Evolutionary conservation across 257 asterid genomes (phyloP), one percentile per base, ranked within the genome.

Genomic region (Verbena officinalis): DNA sequence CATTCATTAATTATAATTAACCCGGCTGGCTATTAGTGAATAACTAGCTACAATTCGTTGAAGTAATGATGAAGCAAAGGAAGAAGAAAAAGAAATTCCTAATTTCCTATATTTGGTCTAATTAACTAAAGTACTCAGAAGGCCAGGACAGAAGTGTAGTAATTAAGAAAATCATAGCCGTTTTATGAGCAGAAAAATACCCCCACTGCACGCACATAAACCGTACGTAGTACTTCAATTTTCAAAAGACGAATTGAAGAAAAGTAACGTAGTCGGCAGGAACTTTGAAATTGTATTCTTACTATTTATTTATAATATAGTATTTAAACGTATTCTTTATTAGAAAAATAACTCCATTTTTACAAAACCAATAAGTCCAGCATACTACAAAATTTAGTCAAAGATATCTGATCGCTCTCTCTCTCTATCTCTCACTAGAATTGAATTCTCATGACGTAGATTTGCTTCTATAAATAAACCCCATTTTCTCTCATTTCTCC

Each of bases 201-300:
- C n/a, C n/a, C n/a, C n/a, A n/a, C n/a, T n/a, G n/a, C n/a, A n/a
- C 12, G 52, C 69, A 24, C 64, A 17, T 52, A 72, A 59, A 73
- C 71, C 59, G 72, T 33, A 66, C 50, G 51, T 49, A 48, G 51
- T 49, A 48, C 68, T 64, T 53, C 80, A 56, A 59, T 62, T 75
- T 46, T 77, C 80, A 70, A 77, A 75, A 54, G 71, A 74, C 70
- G 71, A n/a, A n/a, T n/a, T n/a, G n/a, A 67, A 51, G 67, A 39
- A 48, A 59, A 36, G 79, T 65, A 63, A 57, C 82, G 82, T 80
- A 83, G 86, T 83, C 86, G 84, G 89, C 84, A 77, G 78, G 75
- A 60, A 60, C 16, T 19, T n/a, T 58, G 36, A 55, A 23, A 3
- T 11, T 1, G 48, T 33, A 51, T 11, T 39, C 38, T 9, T 24